Percentiles rank a stretch among this genome's conserved stretches.
Conservation (phyloP, 2,329 filamentous ascomycete genomes). For the Diaporthe australafricana region DNA sequence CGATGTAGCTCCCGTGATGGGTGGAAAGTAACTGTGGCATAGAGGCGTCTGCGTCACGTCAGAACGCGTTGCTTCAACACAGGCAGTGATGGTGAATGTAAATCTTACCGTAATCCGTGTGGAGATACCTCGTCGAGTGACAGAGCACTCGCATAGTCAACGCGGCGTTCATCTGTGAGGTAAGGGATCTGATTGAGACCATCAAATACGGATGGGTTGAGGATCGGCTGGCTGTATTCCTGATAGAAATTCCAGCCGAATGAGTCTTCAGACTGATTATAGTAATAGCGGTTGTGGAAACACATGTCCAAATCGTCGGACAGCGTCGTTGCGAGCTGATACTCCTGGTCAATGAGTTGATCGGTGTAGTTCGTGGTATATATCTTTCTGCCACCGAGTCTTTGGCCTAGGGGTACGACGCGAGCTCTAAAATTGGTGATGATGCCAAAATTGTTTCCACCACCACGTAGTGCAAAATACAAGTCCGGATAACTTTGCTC, state of each 20-base stretch:
- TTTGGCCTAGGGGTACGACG: background rate
- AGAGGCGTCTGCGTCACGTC: background rate
- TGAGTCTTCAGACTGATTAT: background rate
- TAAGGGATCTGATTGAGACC: background rate
- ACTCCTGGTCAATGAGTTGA: constrained; percentile 8
- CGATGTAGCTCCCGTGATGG: background rate
- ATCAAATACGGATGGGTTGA: background rate
- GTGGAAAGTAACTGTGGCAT: background rate
- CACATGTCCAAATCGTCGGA: background rate
- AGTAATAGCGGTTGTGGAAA: constrained; percentile 7
- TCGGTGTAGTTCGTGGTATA: background rate
- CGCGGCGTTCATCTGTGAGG: background rate
- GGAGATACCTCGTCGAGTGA: constrained; percentile 1
- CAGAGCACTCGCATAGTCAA: background rate
- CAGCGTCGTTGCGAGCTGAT: background rate
- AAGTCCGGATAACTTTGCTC: background rate
- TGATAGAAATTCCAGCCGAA: constrained; percentile 1
- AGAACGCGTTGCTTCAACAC: background rate
- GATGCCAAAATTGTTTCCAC: background rate
- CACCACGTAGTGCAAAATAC: constrained; percentile 11
- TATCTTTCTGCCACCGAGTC: background rate
- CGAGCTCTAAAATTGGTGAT: constrained; percentile 2
- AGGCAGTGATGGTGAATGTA: background rate
- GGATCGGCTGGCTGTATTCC: background rate
- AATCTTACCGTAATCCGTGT: background rate